Conservation (phyloP, 768 basidiomycete species). For the Leccinum subtestaceum region DNA sequence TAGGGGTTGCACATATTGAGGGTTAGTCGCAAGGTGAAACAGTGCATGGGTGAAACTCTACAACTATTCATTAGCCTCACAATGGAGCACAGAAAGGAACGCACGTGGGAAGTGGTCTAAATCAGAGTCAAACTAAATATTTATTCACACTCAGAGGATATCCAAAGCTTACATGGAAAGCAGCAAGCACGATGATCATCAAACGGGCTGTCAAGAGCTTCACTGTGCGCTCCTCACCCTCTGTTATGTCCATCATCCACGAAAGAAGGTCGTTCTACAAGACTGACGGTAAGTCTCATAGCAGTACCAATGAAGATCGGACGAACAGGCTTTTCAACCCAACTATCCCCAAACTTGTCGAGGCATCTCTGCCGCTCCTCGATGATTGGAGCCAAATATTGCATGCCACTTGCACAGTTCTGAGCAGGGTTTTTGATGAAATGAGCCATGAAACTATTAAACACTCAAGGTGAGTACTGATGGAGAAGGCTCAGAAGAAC, state of each 20-base stretch:
- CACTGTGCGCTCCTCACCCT: not conserved
- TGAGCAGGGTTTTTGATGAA: not conserved
- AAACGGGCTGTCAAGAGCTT: not conserved
- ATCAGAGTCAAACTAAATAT: not conserved
- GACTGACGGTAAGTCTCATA: not conserved
- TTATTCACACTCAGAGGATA: not conserved
- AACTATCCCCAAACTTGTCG: not conserved
- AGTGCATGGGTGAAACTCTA: not conserved
- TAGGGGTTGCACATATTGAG: not conserved
- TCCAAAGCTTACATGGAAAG: constrained; percentile 13
- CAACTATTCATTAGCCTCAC: not conserved
- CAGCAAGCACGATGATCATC: not conserved
- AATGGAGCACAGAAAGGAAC: not conserved
- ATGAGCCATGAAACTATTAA: not conserved
- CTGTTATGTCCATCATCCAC: not conserved
- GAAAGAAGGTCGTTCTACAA: not conserved
- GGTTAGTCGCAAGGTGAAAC: not conserved
- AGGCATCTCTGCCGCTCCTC: not conserved
- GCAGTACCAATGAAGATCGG: not conserved
- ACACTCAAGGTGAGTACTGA: not conserved
- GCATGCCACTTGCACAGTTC: not conserved
- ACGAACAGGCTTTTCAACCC: not conserved
- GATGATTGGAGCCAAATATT: constrained; percentile 1
- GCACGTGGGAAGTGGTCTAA: not conserved
- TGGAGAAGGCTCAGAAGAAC: not conserved